Base-by-base conservation (phyloP, 192 early-diverging fungal species). In the Entrophospora sp. region DNA sequence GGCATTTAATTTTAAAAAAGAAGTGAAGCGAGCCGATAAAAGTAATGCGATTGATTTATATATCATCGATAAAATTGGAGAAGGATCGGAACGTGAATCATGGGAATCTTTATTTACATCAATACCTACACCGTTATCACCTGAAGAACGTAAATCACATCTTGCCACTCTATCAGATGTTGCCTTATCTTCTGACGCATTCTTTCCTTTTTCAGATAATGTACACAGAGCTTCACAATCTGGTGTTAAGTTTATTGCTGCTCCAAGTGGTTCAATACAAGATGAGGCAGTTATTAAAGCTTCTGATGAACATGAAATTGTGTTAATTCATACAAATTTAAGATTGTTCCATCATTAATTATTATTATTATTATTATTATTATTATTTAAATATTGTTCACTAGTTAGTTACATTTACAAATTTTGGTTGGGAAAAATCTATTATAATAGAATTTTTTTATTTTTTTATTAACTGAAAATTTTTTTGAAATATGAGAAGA, bases 191-290 rank as follows among this genome's bases (percentile, higher is more conserved):
- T 94, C 91, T n/a, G 96, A 98, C 73, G 96, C 96, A 27, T 98
- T 98, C 86, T 98, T 98, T 91, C 96, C 96, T 63, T 98, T 98
- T 85, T 80, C 89, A 4, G 96, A 98, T 79, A 97, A 95, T 69
- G 79, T 98, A 49, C 87, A 93, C 68, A 80, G 96, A 46, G 95
- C 85, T 27, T 78, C 80, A 35, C 77, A 86, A 74, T 87, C 86
- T 25, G 96, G 96, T 64, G 96, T 93, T 61, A 75, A 81, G 65
- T 91, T 80, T 66, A 81, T 98, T 68, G 95, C 93, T 64, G 94
- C 92, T 24, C 93, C 96, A 18, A 86, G 85, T 64, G 96, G 96
- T 45, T 90, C 87, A 32, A 90, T 98, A 64, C 85, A 87, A 84
- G 96, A 98, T 71, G 70, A 82, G 12, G 85, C 76, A 28, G 91